Conservation (phyloP, 371 early-diverging fungal species). For the Saksenaea vasiformis region DNA sequence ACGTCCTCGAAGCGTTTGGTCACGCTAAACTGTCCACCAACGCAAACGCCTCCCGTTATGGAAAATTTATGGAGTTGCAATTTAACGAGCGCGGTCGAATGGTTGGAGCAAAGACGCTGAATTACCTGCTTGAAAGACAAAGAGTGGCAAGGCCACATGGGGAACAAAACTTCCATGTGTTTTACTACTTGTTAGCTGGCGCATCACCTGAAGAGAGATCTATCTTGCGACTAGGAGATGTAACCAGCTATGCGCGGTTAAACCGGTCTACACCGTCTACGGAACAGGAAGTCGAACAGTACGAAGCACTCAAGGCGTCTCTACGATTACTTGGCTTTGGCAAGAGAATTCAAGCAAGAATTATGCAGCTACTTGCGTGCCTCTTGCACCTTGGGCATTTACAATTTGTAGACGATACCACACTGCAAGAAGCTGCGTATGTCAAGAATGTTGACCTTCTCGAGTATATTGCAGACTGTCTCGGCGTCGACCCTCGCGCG, state of each 20-base stretch:
- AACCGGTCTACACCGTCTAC: constrained; percentile 11
- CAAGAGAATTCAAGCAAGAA: constrained; percentile 73
- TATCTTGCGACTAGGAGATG: constrained; percentile 32
- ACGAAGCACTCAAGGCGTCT: constrained; percentile 67
- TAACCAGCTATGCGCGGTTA: constrained; percentile 18
- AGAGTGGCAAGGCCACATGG: constrained; percentile 59
- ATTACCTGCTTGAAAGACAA: constrained; percentile 83
- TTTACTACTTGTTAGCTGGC: constrained; percentile 80
- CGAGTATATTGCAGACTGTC: constrained; percentile 69
- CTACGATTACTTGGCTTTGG: constrained; percentile 80
- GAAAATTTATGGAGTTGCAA: constrained; percentile 86
- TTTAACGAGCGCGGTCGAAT: constrained; percentile 83
- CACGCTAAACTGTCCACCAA: constrained; percentile 74
- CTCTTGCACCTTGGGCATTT: constrained; percentile 88
- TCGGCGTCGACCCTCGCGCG: constrained; percentile 71
- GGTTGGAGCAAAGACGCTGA: constrained; percentile 78
- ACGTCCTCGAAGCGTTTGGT: constrained; percentile 82
- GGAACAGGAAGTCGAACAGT: constrained; percentile 33
- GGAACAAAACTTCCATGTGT: constrained; percentile 92
- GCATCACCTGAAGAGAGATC: constrained; percentile 38
- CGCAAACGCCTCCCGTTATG: constrained; percentile 82
- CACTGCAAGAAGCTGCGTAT: constrained; percentile 53
- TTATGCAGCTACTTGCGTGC: constrained; percentile 82
- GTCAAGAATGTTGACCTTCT: constrained; percentile 62
- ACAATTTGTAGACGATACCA: constrained; percentile 66